phyloP scores from a whole-genome alignment of 148 eudicot genomes.

The Vaccinium corymbosum region DNA sequence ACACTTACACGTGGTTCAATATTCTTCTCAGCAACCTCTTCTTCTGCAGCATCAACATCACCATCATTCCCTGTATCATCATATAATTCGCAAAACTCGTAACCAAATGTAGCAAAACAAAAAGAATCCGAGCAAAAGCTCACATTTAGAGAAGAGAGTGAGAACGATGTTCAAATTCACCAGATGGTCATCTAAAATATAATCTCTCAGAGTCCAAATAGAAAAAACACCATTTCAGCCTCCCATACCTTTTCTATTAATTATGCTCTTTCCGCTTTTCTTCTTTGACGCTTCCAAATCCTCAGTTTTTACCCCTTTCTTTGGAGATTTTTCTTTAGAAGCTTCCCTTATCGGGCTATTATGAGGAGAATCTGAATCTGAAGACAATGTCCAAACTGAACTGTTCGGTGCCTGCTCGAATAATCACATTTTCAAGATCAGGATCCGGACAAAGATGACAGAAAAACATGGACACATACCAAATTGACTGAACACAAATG shows the following conservation, averaged over 20 bases:
- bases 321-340: conserved; percentile 49
- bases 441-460: neutral
- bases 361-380: conserved; percentile 66
- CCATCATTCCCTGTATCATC: conserved; percentile 33
- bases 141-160: neutral
- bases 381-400: conserved; percentile 62
- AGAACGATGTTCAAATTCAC: neutral
- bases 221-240: neutral
- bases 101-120: neutral
- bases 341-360: conserved; percentile 27
- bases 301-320: conserved; percentile 37
- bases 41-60: conserved; percentile 41
- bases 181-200: neutral
- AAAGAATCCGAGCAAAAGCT: neutral
- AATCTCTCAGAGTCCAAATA: neutral
- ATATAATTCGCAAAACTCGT: neutral
- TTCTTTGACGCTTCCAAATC: conserved; percentile 28
- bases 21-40: conserved; percentile 49
- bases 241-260: conserved; percentile 29
- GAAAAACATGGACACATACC: neutral
- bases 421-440: neutral
- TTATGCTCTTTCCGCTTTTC: conserved; percentile 24
- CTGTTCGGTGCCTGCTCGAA: conserved; percentile 44
- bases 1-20: conserved; percentile 57
- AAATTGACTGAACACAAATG: neutral